A percentile compares a stretch with the other conserved stretches of the same genome.
These are phyloP conservation scores for Colletotrichum gloeosporioides DNA, from an alignment of 2,329 filamentous ascomycete species.

Conservation along the genomic window DNA sequence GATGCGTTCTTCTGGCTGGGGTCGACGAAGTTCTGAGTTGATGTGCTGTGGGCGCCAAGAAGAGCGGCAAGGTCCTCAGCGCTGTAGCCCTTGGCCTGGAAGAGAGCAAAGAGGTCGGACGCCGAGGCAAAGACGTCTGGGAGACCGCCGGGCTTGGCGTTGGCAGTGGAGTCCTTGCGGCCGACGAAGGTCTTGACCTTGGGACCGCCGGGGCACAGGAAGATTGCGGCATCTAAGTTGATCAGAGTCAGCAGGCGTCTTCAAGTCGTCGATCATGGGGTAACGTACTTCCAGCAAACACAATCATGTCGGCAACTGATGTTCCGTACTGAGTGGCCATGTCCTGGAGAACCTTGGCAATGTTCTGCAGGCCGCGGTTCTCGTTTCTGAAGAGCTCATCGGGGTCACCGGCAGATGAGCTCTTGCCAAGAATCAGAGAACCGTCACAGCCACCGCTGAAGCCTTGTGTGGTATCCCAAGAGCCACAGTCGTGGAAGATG, in stretches of 20 bases:
- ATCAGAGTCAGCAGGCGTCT: background rate
- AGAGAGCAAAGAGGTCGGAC: slow-evolving; percentile 51
- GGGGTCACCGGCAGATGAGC: background rate
- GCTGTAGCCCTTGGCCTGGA: slow-evolving; percentile 57
- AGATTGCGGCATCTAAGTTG: slow-evolving; percentile 48
- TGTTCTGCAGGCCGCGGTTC: slow-evolving; percentile 51
- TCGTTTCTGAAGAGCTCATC: slow-evolving; percentile 41
- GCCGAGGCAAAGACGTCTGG: slow-evolving; percentile 46
- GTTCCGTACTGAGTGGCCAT: slow-evolving; percentile 45
- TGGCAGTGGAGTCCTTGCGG: slow-evolving; percentile 46
- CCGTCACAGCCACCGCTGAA: slow-evolving; percentile 50
- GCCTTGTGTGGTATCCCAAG: slow-evolving; percentile 40
- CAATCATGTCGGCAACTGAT: slow-evolving; percentile 59
- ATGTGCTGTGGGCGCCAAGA: slow-evolving; percentile 58
- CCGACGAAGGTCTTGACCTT: slow-evolving; percentile 58
- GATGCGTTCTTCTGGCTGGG: slow-evolving; percentile 43
- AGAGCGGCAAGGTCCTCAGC: slow-evolving; percentile 56
- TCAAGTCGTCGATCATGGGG: background rate
- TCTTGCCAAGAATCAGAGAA: slow-evolving; percentile 41
- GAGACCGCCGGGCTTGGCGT: slow-evolving; percentile 45
- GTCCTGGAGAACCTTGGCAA: slow-evolving; percentile 39
- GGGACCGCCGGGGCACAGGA: slow-evolving; percentile 51
- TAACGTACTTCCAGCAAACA: slow-evolving; percentile 41
- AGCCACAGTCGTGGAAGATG: slow-evolving; percentile 52
- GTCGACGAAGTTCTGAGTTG: slow-evolving; percentile 52